Conservation (phyloP, 2,329 filamentous ascomycete species). For the Aspergillus hortae region DNA sequence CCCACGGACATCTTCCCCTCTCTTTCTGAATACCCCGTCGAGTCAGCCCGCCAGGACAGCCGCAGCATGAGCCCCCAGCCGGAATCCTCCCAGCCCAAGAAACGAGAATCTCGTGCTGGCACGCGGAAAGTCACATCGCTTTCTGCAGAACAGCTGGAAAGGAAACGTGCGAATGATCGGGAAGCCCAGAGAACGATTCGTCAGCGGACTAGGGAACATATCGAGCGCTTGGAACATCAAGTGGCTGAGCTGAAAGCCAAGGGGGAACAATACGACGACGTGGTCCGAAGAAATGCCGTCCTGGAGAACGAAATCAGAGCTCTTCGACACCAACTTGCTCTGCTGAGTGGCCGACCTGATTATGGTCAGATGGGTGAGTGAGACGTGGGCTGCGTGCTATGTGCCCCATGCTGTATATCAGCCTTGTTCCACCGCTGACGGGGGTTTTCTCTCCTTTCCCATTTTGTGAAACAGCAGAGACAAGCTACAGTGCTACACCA, state of each 20-base stretch:
- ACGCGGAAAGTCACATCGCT: conserved; percentile 57
- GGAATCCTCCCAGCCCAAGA: conserved; percentile 21
- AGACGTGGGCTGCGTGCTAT: neutral
- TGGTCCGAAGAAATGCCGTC: conserved; percentile 52
- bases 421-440: conserved; percentile 13
- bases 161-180: conserved; percentile 59
- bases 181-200: conserved; percentile 59
- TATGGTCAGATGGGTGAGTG: conserved; percentile 18
- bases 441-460: neutral
- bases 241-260: conserved; percentile 51
- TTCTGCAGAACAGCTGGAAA: conserved; percentile 56
- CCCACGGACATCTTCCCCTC: conserved; percentile 7
- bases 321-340: conserved; percentile 47
- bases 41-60: conserved; percentile 1
- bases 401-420: neutral
- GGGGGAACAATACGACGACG: conserved; percentile 49
- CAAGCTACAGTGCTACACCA: conserved; percentile 13
- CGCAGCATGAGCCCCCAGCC: conserved; percentile 23
- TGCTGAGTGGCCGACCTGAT: conserved; percentile 20
- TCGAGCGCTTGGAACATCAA: conserved; percentile 54
- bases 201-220: conserved; percentile 57
- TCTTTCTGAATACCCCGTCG: conserved; percentile 2
- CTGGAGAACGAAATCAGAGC: conserved; percentile 55
- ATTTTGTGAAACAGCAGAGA: conserved; percentile 11
- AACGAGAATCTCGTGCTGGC: conserved; percentile 49